Evolutionary conservation across 495 filamentous ascomycete genomes (phyloP).

Genomic region (Xanthoparmelia taractica): DNA sequence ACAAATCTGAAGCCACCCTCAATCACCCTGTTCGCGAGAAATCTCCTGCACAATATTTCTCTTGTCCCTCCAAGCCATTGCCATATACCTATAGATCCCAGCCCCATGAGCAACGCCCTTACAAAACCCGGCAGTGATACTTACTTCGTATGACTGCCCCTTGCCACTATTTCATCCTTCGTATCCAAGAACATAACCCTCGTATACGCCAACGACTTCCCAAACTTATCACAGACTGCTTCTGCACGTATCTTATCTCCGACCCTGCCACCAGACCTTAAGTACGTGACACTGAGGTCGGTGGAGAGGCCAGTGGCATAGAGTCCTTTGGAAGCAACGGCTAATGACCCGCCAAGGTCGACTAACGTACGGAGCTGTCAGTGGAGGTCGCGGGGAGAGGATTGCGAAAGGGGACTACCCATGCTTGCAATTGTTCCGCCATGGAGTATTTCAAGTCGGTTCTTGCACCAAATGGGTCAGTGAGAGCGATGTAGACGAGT

Average conservation of each 20-base stretch:
- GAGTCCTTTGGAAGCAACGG: conserved; percentile 82
- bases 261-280: conserved; percentile 72
- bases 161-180: conserved; percentile 70
- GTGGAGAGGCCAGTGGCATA: conserved; percentile 89
- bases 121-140: conserved; percentile 23
- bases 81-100: conserved; percentile 41
- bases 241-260: conserved; percentile 69
- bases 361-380: conserved; percentile 38
- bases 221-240: conserved; percentile 83
- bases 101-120: conserved; percentile 12
- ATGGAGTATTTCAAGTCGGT: conserved; percentile 82
- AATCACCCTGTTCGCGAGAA: not conserved
- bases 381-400: not conserved
- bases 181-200: conserved; percentile 68
- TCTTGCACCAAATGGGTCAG: conserved; percentile 41
- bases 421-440: conserved; percentile 93
- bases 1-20: not conserved
- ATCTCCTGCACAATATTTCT: conserved; percentile 37
- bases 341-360: conserved; percentile 86
- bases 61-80: conserved; percentile 51
- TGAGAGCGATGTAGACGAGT: not conserved
- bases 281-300: conserved; percentile 89
- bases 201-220: conserved; percentile 87
- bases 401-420: conserved; percentile 39
- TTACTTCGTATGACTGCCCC: conserved; percentile 95